phyloP scores from a whole-genome alignment of 1,284 basidiomycete genomes.

The Pholiota adiposa region DNA sequence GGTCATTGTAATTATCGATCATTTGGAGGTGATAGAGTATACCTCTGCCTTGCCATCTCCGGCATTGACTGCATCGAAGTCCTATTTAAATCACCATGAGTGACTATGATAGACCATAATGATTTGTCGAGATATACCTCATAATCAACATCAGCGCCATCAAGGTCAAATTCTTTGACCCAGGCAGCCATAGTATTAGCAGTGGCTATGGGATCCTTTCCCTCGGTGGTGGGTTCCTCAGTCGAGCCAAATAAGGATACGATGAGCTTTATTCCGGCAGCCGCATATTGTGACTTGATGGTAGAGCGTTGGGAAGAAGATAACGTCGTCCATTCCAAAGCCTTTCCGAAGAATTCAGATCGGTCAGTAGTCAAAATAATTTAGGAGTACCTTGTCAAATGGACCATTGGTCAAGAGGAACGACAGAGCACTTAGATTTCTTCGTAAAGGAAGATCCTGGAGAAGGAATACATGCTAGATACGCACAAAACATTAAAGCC shows the following conservation, averaged over 20 bases:
- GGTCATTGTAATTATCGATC: neutral
- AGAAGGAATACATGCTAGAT: neutral
- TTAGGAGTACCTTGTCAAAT: slow-evolving; percentile 47
- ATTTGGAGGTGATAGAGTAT: slow-evolving; percentile 1
- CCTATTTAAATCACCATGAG: slow-evolving; percentile 30
- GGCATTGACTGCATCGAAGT: slow-evolving; percentile 49
- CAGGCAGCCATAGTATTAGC: slow-evolving; percentile 54
- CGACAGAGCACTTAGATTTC: slow-evolving; percentile 43
- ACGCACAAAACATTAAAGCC: slow-evolving; percentile 40
- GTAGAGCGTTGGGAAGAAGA: slow-evolving; percentile 43
- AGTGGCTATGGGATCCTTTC: slow-evolving; percentile 48
- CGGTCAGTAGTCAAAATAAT: neutral
- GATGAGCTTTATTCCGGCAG: slow-evolving; percentile 60
- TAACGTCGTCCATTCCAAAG: slow-evolving; percentile 41
- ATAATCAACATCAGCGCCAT: slow-evolving; percentile 61
- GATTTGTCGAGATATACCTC: slow-evolving; percentile 36
- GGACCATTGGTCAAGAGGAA: slow-evolving; percentile 54
- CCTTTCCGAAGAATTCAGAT: slow-evolving; percentile 22
- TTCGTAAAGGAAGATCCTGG: neutral
- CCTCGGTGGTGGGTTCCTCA: slow-evolving; percentile 51
- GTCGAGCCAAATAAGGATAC: slow-evolving; percentile 63
- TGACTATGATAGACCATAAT: neutral
- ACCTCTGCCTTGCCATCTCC: slow-evolving; percentile 44
- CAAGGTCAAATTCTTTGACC: slow-evolving; percentile 53
- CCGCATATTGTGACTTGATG: slow-evolving; percentile 52